phyloP scores from a whole-genome alignment of 75 land plant species.

The Cupressus sempervirens region DNA sequence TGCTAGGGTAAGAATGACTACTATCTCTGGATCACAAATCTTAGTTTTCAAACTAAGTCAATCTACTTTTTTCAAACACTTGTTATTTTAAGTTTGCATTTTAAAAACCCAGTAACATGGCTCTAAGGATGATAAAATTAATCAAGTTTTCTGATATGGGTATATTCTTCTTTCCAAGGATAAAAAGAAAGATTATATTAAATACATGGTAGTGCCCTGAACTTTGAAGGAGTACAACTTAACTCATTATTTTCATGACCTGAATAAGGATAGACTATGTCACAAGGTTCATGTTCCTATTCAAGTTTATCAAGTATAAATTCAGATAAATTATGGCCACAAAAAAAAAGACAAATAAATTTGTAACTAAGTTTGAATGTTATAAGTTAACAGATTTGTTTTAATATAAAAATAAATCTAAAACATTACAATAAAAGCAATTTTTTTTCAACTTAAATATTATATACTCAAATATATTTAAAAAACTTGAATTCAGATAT shows the following conservation, averaged over 20 bases:
- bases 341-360: no score
- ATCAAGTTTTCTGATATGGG: neutral
- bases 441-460: no score
- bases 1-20: constrained; percentile 68
- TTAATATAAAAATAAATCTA: no score
- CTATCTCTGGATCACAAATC: neutral
- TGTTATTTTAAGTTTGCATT: neutral
- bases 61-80: neutral
- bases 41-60: neutral
- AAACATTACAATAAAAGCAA: no score
- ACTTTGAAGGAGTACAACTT: neutral
- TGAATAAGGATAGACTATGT: neutral
- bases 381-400: no score
- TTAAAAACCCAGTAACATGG: neutral
- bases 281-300: no score
- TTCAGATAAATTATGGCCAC: no score
- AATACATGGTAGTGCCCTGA: neutral
- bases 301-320: no score
- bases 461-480: no score
- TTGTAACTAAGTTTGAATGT: no score
- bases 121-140: neutral
- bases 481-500: no score
- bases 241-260: neutral
- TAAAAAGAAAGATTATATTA: neutral
- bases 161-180: neutral